Evolutionary conservation across 2,329 filamentous ascomycete species (phyloP).

Genomic region (Diaporthe citrichinensis): DNA sequence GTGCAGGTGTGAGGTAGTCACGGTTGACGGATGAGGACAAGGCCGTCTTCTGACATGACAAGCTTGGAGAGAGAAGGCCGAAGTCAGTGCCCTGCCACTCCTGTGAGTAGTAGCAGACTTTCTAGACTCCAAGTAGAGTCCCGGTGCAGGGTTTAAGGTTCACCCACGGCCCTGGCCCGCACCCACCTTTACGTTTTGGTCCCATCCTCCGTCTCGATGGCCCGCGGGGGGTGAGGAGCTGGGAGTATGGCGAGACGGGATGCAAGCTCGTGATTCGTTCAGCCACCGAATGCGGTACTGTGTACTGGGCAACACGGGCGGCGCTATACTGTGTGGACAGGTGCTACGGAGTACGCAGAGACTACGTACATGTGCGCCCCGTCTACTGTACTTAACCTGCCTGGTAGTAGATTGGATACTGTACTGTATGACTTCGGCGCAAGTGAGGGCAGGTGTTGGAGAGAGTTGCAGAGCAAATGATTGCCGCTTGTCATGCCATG

Average conservation of each 20-base stretch:
- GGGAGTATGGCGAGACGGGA: slow-evolving; percentile 7
- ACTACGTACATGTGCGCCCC: neutral
- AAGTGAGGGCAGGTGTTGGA: neutral
- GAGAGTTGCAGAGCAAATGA: neutral
- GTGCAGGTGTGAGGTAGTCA: neutral
- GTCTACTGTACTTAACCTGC: neutral
- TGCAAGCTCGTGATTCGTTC: slow-evolving; percentile 29
- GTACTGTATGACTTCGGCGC: neutral
- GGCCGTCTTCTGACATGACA: neutral
- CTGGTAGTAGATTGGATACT: neutral
- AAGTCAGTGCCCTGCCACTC: neutral
- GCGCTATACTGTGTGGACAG: slow-evolving; percentile 21
- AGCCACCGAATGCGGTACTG: neutral
- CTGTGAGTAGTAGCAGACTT: neutral
- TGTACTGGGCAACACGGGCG: slow-evolving; percentile 10
- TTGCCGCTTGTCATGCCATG: slow-evolving; percentile 3
- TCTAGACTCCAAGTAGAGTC: neutral
- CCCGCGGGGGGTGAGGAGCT: neutral
- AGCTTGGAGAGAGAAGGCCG: neutral
- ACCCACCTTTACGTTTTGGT: slow-evolving; percentile 29
- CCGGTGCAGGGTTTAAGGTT: slow-evolving; percentile 20
- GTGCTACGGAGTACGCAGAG: slow-evolving; percentile 23
- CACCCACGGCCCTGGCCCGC: slow-evolving; percentile 24
- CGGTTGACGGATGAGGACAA: neutral
- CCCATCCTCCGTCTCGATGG: slow-evolving; percentile 11